Conservation (phyloP, 1,284 basidiomycete species). For the Tylopilus sp. region DNA sequence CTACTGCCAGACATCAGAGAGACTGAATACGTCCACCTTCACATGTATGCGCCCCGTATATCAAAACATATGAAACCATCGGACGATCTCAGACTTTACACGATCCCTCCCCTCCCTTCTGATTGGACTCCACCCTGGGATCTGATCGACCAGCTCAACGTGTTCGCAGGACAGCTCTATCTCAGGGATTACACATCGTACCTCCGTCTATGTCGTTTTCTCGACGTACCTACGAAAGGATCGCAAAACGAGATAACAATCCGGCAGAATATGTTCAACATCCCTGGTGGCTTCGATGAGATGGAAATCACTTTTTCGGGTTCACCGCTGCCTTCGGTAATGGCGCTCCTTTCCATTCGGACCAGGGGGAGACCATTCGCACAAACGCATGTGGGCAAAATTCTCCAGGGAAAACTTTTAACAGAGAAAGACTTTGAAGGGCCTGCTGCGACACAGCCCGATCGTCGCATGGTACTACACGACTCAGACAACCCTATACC, state of each 20-base stretch:
- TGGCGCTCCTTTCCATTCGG: neutral
- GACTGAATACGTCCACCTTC: neutral
- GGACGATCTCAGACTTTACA: neutral
- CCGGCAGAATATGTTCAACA: neutral
- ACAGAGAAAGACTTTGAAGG: neutral
- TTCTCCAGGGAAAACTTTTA: neutral
- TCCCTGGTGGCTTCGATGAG: neutral
- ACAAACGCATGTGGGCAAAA: too few species aligned
- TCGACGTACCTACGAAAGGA: neutral
- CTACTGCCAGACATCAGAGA: neutral
- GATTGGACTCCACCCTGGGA: neutral
- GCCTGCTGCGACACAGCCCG: too few species aligned
- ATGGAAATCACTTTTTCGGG: neutral
- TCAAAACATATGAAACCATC: too few species aligned
- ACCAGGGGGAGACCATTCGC: neutral
- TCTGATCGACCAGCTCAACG: neutral
- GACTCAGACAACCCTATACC: too few species aligned
- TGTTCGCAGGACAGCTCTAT: too few species aligned
- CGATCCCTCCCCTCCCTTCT: neutral
- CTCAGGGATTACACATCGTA: too few species aligned
- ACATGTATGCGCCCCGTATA: neutral
- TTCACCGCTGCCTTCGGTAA: neutral
- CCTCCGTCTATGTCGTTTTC: neutral
- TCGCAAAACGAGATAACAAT: neutral
- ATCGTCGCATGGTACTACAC: too few species aligned